These are phyloP conservation scores for Senecio squalidus DNA, from an alignment of 140 eudicot species.

Conservation along the genomic window DNA sequence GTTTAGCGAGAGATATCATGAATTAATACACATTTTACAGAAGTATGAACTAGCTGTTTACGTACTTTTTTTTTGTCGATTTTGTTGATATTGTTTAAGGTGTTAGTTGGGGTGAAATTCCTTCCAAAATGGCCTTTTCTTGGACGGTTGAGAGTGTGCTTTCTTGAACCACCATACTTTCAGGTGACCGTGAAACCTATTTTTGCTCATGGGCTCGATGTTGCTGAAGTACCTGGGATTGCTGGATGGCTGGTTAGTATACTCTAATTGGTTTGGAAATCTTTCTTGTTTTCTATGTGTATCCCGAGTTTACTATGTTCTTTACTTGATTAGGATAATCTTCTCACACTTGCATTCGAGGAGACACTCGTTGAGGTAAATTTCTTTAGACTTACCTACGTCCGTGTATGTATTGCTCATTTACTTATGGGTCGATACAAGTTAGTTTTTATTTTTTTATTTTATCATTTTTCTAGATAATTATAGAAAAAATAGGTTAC, in stretches of 20 bases:
- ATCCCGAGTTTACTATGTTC: not conserved
- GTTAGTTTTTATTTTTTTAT: too few relatives aligned
- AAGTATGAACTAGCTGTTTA: not conserved
- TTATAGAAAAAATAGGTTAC: too few relatives aligned
- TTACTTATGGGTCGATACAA: too few relatives aligned
- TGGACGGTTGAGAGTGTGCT: slow-evolving; percentile 81
- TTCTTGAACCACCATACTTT: slow-evolving; percentile 90
- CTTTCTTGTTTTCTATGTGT: not conserved
- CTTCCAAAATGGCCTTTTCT: slow-evolving; percentile 77
- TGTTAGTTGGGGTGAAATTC: slow-evolving; percentile 86
- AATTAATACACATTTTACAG: not conserved
- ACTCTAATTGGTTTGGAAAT: not conserved
- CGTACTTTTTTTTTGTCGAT: not conserved
- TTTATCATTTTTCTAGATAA: too few relatives aligned
- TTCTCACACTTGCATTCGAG: slow-evolving; percentile 75
- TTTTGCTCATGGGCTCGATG: slow-evolving; percentile 87
- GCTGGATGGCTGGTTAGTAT: slow-evolving; percentile 92
- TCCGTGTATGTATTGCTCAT: not conserved
- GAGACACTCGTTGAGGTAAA: slow-evolving; percentile 90
- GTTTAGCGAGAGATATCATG: not conserved
- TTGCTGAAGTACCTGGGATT: slow-evolving; percentile 90
- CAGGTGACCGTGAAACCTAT: slow-evolving; percentile 96
- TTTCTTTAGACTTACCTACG: not conserved
- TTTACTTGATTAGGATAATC: slow-evolving; percentile 63
- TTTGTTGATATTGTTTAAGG: slow-evolving; percentile 35